Evolutionary conservation across 495 filamentous ascomycete genomes (phyloP).

Genomic region (Recurvomyces mirabilis): DNA sequence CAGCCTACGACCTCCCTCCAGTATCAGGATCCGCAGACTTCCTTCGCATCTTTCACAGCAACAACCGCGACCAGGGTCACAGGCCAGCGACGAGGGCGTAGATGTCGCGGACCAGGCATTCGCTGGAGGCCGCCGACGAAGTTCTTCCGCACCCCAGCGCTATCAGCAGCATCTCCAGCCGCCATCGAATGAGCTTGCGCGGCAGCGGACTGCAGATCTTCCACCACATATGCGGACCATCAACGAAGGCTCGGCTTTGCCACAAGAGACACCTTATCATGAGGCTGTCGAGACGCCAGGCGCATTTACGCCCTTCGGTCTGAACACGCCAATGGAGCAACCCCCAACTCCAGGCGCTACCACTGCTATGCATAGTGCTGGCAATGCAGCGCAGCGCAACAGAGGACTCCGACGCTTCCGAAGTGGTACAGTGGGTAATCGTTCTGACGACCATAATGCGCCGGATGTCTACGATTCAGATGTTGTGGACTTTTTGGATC

Average conservation of each 20-base stretch:
- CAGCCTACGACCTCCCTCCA: slow-evolving; percentile 13
- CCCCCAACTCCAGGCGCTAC: slow-evolving; percentile 2
- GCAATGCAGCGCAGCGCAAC: slow-evolving; percentile 12
- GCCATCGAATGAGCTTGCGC: neutral
- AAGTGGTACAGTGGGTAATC: neutral
- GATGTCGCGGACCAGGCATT: neutral
- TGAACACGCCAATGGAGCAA: neutral
- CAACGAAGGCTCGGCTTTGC: neutral
- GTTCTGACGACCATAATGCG: neutral
- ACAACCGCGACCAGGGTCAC: neutral
- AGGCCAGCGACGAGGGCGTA: neutral
- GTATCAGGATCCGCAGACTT: slow-evolving; percentile 16
- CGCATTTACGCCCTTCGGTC: slow-evolving; percentile 3
- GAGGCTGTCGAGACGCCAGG: neutral
- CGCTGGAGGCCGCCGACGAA: slow-evolving; percentile 16
- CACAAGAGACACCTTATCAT: neutral
- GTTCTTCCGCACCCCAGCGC: slow-evolving; percentile 19
- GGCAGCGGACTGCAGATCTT: slow-evolving; percentile 10
- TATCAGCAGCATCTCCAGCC: neutral
- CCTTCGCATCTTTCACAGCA: neutral
- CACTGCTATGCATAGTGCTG: slow-evolving; percentile 10
- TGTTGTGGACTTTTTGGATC: slow-evolving; percentile 21
- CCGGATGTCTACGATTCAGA: slow-evolving; percentile 21
- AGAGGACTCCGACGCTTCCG: slow-evolving; percentile 12
- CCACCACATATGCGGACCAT: slow-evolving; percentile 6